phyloP scores from a whole-genome alignment of 2,329 filamentous ascomycete species.

The Apiospora arundinis region DNA sequence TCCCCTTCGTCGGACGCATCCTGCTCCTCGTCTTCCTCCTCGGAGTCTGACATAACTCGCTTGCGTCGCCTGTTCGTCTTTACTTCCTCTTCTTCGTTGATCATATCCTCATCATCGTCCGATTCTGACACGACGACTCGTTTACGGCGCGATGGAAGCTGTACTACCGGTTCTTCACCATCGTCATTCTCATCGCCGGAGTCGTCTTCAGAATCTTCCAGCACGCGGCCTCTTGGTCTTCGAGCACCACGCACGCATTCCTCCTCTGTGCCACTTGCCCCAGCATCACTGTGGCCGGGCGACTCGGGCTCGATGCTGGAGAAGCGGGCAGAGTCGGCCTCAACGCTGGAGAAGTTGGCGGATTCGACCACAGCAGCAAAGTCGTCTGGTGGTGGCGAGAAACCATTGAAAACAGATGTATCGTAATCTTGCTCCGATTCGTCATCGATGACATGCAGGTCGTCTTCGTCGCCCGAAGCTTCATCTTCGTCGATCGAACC shows the following conservation, averaged over 20 bases:
- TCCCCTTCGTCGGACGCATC: not conserved
- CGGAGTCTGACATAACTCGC: conserved; percentile 13
- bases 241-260: not conserved
- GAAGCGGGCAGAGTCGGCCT: conserved; percentile 24
- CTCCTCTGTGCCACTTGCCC: not conserved
- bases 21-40: conserved; percentile 1
- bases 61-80: conserved; percentile 10
- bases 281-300: conserved; percentile 15
- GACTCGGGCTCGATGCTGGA: conserved; percentile 24
- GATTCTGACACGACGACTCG: conserved; percentile 11
- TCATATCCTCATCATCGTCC: conserved; percentile 8
- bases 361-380: conserved; percentile 25
- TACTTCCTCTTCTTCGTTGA: not conserved
- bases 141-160: conserved; percentile 15
- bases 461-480: conserved; percentile 28
- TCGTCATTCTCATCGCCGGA: not conserved
- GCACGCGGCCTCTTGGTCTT: not conserved
- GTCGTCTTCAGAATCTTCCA: conserved; percentile 16
- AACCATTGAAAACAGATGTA: conserved; percentile 29
- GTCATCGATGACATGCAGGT: conserved; percentile 29
- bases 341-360: conserved; percentile 28
- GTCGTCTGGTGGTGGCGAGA: conserved; percentile 34
- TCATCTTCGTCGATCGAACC: conserved; percentile 31
- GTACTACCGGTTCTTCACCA: not conserved
- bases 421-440: conserved; percentile 27